Evolutionary conservation across 2,329 filamentous ascomycete genomes (phyloP), one percentile per base, ranked within the genome.

Genomic region (Penicillium sp.): DNA sequence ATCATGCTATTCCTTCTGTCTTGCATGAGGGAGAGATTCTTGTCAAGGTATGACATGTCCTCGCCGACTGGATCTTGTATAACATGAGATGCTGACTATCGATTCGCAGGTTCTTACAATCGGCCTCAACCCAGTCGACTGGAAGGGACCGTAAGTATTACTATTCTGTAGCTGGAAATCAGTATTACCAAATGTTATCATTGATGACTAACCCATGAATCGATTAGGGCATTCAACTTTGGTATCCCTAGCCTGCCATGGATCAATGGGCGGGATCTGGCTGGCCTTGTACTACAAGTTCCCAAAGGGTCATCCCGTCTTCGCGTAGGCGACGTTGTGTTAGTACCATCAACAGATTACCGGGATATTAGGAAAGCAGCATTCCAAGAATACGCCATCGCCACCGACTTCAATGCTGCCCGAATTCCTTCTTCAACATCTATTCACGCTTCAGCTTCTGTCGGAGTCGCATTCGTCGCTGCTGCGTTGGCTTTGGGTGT

Each of bases 111-210:
- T 85, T 1, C 76, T 81, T 38, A 83, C 83, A 13, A 86, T 90
- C 64, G 88, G 89, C 0, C 74, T 92, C 38, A 92, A 92, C 65
- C 89, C 89, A 0, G 88, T 92, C 54, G 89, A 90, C 69, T 90
- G 85, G 85, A 89, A 89, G 76, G 82, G 85, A 58, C 85, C 87
- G 87, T 89, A 76, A 64, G 84, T 78, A 11, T 38, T 27, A 19
- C 21, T 31, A 5, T 41, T 15, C 10, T 36, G 6, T 31, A 21
- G 13, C 34, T 41, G 25, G 4, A 19, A 5, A n/a, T 16, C 39
- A 7, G 9, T 7, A 10, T 1, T 38, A n/a, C 0, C 6, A 34
- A 4, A 23, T 11, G 16, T 8, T 3, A 34, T 34, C n/a, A 1
- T 16, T 10, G 27, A 29, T 25, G 9, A 25, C 53, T 59, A 48